phyloP scores from a whole-genome alignment of 306 rosid genomes.

The Cucumis cinereus region DNA sequence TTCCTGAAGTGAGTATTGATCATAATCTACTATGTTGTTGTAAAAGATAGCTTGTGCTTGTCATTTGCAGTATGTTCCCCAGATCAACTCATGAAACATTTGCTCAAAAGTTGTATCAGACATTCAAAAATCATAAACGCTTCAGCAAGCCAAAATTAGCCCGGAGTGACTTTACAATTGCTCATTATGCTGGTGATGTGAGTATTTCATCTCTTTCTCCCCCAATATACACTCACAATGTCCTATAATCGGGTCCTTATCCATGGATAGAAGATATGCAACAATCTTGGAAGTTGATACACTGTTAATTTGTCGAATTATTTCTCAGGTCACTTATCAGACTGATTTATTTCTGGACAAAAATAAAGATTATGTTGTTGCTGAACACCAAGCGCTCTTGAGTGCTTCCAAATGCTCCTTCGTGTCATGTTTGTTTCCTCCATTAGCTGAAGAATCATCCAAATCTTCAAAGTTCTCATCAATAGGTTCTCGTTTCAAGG shows the following conservation, averaged over 20 bases:
- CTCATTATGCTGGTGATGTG: slow-evolving; percentile 99
- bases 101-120: slow-evolving; percentile 90
- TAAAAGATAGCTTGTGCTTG: slow-evolving; percentile 8
- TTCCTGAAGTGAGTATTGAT: slow-evolving; percentile 4
- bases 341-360: slow-evolving; percentile 96
- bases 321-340: slow-evolving; percentile 87
- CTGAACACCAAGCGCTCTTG: slow-evolving; percentile 91
- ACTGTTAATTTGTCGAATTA: slow-evolving; percentile 12
- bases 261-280: not conserved
- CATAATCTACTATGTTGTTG: not conserved
- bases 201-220: slow-evolving; percentile 22
- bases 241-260: not conserved
- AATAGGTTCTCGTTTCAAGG: slow-evolving; percentile 98
- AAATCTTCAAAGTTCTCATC: slow-evolving; percentile 95
- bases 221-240: not conserved
- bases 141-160: slow-evolving; percentile 88
- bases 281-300: slow-evolving; percentile 9
- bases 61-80: slow-evolving; percentile 85
- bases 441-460: slow-evolving; percentile 77
- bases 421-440: slow-evolving; percentile 63
- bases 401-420: slow-evolving; percentile 72
- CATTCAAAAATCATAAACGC: slow-evolving; percentile 85
- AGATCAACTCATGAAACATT: slow-evolving; percentile 98
- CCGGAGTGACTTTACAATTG: slow-evolving; percentile 90
- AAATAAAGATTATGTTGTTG: slow-evolving; percentile 99